Conservation (phyloP, 2,329 filamentous ascomycete genomes). For the Berkeleyomyces basicola region DNA sequence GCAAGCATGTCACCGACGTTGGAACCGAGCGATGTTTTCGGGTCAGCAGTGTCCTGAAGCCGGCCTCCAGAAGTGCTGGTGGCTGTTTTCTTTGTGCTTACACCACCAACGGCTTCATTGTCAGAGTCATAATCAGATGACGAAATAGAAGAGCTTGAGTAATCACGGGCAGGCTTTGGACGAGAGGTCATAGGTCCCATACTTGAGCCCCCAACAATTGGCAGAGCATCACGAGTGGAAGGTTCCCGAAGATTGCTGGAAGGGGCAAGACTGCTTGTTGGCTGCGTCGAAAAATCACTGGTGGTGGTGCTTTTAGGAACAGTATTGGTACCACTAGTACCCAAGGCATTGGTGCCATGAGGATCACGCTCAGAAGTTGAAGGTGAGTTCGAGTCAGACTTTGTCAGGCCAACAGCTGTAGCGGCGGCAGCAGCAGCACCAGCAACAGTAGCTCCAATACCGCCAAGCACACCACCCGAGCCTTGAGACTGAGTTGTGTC, state of each 20-base stretch:
- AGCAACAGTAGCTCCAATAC: slow-evolving; percentile 9
- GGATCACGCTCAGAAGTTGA: background rate
- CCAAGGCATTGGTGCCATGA: background rate
- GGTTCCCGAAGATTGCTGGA: background rate
- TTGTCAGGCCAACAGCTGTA: slow-evolving; percentile 7
- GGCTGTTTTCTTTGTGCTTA: background rate
- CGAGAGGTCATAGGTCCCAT: background rate
- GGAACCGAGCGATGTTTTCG: background rate
- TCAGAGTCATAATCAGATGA: slow-evolving; percentile 6
- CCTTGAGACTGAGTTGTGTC: background rate
- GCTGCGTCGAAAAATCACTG: background rate
- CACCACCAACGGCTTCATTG: background rate
- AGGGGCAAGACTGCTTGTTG: background rate
- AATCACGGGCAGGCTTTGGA: background rate
- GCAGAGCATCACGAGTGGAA: background rate
- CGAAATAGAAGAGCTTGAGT: background rate
- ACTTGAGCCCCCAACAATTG: background rate
- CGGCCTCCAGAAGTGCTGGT: background rate
- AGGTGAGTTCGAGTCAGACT: background rate
- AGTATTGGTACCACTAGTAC: background rate
- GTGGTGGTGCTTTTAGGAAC: background rate
- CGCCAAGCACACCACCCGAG: background rate
- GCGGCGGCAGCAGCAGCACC: slow-evolving; percentile 11
- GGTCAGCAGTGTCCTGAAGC: background rate
- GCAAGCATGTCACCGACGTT: slow-evolving; percentile 9